These are phyloP conservation scores for Aegilops umbellulata DNA, from an alignment of 176 grass and related monocot genomes.

Conservation along the genomic window DNA sequence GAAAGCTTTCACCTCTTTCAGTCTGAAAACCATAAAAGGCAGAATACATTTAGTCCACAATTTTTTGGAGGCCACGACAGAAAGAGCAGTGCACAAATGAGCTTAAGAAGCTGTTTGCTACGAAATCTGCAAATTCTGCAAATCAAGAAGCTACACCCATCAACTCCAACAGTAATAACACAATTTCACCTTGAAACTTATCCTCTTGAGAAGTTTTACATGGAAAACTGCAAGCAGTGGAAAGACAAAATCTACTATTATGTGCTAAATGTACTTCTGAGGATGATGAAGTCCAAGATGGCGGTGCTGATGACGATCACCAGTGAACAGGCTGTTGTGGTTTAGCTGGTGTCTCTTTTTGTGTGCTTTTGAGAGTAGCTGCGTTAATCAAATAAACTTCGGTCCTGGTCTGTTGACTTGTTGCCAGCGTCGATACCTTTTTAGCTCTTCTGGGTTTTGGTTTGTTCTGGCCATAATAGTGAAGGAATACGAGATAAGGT, in stretches of 20 bases:
- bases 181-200: not conserved
- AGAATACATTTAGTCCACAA: not conserved
- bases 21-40: conserved; percentile 34
- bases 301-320: too few relatives aligned
- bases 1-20: conserved; percentile 82
- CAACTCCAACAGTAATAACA: conserved; percentile 15
- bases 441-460: too few relatives aligned
- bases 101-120: not conserved
- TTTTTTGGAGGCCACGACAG: not conserved
- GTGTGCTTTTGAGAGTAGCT: too few relatives aligned
- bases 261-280: not conserved
- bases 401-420: too few relatives aligned
- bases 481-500: too few relatives aligned
- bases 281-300: too few relatives aligned
- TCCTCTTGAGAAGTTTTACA: not conserved
- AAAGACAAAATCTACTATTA: not conserved
- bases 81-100: conserved; percentile 9
- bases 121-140: conserved; percentile 24
- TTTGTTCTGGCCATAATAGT: too few relatives aligned
- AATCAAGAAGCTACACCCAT: not conserved
- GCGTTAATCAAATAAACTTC: too few relatives aligned
- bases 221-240: not conserved
- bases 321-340: too few relatives aligned
- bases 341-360: too few relatives aligned
- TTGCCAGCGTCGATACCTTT: too few relatives aligned